Evolutionary conservation across 2,329 filamentous ascomycete genomes (phyloP).

Genomic region (Fonsecaea multimorphosa): DNA sequence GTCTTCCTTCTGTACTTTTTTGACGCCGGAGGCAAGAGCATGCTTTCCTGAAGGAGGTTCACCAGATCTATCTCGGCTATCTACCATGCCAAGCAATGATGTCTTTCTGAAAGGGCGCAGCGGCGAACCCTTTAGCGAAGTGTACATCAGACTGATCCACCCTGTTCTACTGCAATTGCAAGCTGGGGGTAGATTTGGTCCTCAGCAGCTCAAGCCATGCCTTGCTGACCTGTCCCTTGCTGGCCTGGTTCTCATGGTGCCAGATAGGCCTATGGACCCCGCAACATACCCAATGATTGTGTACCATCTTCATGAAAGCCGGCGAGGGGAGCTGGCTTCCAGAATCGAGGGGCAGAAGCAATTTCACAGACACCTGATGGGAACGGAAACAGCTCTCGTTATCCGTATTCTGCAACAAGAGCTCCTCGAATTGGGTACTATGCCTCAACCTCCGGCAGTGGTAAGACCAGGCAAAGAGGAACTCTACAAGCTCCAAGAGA

Average conservation of each 20-base stretch:
- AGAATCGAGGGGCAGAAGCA: conserved; percentile 66
- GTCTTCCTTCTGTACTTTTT: conserved; percentile 22
- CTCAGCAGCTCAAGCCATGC: conserved; percentile 58
- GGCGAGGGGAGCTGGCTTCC: conserved; percentile 61
- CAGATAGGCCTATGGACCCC: conserved; percentile 85
- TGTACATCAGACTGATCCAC: conserved; percentile 23
- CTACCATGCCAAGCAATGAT: conserved; percentile 9
- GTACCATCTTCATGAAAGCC: conserved; percentile 62
- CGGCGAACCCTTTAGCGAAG: conserved; percentile 15
- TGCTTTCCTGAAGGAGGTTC: conserved; percentile 8
- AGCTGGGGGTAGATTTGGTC: background rate
- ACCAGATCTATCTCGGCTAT: conserved; percentile 13
- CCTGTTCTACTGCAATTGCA: conserved; percentile 19
- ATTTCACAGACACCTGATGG: conserved; percentile 73
- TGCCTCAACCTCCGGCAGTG: conserved; percentile 70
- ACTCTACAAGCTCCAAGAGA: conserved; percentile 75
- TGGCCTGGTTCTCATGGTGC: conserved; percentile 79
- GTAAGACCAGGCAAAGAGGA: conserved; percentile 74
- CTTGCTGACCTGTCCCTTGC: conserved; percentile 79
- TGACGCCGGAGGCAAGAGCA: conserved; percentile 23
- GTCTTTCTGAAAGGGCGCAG: conserved; percentile 13
- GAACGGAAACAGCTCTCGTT: conserved; percentile 71
- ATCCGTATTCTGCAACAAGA: conserved; percentile 68
- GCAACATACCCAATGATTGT: conserved; percentile 68
- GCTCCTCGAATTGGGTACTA: conserved; percentile 67